Percentiles rank a stretch among this genome's conserved stretches.
Conservation (phyloP, 2,329 filamentous ascomycete species). For the Exserohilum rostratum region DNA sequence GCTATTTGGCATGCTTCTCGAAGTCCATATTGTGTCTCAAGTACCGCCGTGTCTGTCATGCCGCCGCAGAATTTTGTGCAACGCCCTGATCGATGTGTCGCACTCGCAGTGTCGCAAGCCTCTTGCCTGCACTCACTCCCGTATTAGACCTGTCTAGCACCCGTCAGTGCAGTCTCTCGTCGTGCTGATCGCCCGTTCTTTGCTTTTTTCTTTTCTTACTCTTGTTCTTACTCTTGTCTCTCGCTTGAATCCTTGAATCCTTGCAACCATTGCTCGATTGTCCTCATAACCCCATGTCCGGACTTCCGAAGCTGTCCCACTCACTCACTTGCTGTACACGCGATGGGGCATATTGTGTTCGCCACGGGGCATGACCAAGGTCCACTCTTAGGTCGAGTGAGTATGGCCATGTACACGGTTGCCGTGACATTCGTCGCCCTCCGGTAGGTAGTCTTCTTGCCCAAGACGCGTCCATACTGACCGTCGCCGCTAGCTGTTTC, state of each 20-base stretch:
- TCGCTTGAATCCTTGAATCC: not conserved
- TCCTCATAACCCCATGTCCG: constrained; percentile 17
- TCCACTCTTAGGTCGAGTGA: constrained; percentile 31
- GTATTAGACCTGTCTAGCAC: constrained; percentile 13
- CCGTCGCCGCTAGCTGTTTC: constrained; percentile 20
- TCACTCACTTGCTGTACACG: constrained; percentile 3
- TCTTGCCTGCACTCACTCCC: not conserved
- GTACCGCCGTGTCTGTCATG: constrained; percentile 12
- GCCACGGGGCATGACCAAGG: constrained; percentile 22
- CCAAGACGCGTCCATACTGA: constrained; percentile 8
- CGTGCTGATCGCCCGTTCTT: not conserved
- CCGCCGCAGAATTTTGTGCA: constrained; percentile 7
- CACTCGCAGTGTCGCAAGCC: constrained; percentile 11
- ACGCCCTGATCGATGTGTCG: constrained; percentile 7
- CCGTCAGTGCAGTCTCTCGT: constrained; percentile 4
- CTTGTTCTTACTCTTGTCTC: constrained; percentile 2
- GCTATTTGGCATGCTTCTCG: constrained; percentile 10
- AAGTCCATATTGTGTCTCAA: constrained; percentile 13
- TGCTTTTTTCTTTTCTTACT: not conserved
- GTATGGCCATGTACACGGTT: constrained; percentile 27
- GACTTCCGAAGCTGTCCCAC: constrained; percentile 10
- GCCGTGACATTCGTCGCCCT: constrained; percentile 31
- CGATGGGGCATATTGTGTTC: constrained; percentile 31
- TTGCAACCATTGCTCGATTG: constrained; percentile 1
- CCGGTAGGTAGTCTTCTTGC: constrained; percentile 14